Percentiles rank a stretch among this genome's conserved stretches.
Conservation (phyloP, 2,329 filamentous ascomycete species). For the Didymella pomorum region DNA sequence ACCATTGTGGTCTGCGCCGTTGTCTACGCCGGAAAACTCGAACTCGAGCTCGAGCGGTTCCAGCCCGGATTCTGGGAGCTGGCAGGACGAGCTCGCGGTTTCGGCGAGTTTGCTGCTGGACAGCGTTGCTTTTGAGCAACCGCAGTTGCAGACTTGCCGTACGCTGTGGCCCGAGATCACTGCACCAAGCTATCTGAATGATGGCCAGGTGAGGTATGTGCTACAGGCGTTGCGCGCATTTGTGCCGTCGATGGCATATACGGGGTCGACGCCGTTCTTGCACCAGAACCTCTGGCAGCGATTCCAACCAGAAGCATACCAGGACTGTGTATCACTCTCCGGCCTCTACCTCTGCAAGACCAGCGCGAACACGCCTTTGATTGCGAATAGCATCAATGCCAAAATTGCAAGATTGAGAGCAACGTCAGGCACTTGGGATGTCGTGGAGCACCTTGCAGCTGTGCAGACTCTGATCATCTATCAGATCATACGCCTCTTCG, state of each 20-base stretch:
- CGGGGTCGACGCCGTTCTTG: constrained; percentile 36
- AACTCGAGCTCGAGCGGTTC: constrained; percentile 10
- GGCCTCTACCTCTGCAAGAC: constrained; percentile 40
- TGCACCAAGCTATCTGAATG: constrained; percentile 26
- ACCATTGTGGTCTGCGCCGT: constrained; percentile 3
- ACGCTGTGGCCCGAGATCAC: constrained; percentile 5
- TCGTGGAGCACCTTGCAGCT: constrained; percentile 41
- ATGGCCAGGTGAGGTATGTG: constrained; percentile 26
- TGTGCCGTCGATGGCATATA: constrained; percentile 32
- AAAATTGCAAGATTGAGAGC: constrained; percentile 32
- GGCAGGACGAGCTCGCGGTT: constrained; percentile 18
- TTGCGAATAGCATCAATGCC: constrained; percentile 30
- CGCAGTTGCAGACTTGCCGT: background rate
- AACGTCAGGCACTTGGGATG: constrained; percentile 27
- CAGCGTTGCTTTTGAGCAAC: background rate
- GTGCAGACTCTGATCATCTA: constrained; percentile 46
- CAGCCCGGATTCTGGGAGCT: constrained; percentile 24
- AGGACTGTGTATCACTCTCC: constrained; percentile 36
- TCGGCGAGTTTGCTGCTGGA: constrained; percentile 5
- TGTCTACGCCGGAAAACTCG: constrained; percentile 3
- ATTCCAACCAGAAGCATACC: constrained; percentile 35
- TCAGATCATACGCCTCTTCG: constrained; percentile 44
- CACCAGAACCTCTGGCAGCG: constrained; percentile 34
- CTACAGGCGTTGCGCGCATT: constrained; percentile 27
- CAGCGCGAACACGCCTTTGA: constrained; percentile 25